Conservation (phyloP, 1,139 yeast species). For the Suhomyces chickasaworum region DNA sequence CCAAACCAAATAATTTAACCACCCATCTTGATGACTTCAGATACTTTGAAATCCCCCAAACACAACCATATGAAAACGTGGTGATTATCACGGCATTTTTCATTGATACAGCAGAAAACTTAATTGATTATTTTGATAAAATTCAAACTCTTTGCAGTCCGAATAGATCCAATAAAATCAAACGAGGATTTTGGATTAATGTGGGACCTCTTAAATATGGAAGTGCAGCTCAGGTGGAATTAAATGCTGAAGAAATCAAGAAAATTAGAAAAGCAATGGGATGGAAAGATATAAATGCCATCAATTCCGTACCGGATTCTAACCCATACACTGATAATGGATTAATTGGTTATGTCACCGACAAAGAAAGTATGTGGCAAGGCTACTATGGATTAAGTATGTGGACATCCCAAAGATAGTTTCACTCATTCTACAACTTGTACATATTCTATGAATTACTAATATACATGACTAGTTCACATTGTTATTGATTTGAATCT, state of each 20-base stretch:
- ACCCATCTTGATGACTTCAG: conserved; percentile 70
- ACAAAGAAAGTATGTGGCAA: conserved; percentile 68
- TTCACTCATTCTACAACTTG: neutral
- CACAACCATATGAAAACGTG: conserved; percentile 43
- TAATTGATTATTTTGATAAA: conserved; percentile 68
- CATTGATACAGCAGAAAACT: conserved; percentile 84
- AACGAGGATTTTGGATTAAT: conserved; percentile 72
- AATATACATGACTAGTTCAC: conserved; percentile 8
- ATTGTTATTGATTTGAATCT: conserved; percentile 74
- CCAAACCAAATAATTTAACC: conserved; percentile 49
- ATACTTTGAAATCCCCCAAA: conserved; percentile 39
- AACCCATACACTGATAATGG: conserved; percentile 18
- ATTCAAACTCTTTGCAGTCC: conserved; percentile 51
- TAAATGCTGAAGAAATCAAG: conserved; percentile 64
- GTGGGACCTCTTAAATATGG: conserved; percentile 89
- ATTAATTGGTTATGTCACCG: conserved; percentile 58
- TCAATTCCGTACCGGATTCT: conserved; percentile 35
- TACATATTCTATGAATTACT: conserved; percentile 7
- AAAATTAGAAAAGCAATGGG: conserved; percentile 56
- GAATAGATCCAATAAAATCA: conserved; percentile 24
- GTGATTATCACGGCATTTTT: conserved; percentile 74
- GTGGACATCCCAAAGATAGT: conserved; percentile 39
- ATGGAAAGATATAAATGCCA: conserved; percentile 57
- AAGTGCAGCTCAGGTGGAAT: conserved; percentile 77
- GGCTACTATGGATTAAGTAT: conserved; percentile 69